Conservation (phyloP, 2,329 filamentous ascomycete genomes). For the Dendrostoma leiphaemia region DNA sequence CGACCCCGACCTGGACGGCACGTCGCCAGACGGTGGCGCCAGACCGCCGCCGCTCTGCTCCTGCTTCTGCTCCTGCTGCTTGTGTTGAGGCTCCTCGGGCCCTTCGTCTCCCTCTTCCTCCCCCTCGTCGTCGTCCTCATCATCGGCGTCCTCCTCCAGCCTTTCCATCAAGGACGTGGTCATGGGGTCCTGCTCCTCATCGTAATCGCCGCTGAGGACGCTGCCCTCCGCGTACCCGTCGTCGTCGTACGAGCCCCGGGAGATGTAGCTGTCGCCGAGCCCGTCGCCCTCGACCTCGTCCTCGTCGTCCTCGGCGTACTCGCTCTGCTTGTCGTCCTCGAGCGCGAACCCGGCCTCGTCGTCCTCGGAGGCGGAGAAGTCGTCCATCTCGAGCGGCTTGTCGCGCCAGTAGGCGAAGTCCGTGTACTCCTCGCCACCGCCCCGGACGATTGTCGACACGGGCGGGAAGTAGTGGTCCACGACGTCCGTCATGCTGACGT, state of each 20-base stretch:
- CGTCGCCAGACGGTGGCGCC: constrained; percentile 12
- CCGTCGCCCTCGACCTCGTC: constrained; percentile 43
- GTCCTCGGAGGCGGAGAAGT: constrained; percentile 72
- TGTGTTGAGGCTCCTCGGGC: no score
- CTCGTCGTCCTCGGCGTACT: constrained; percentile 40
- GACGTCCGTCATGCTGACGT: constrained; percentile 94
- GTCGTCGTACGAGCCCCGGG: constrained; percentile 32
- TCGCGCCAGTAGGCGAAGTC: constrained; percentile 98
- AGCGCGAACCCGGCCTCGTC: constrained; percentile 33
- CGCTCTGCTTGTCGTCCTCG: constrained; percentile 45
- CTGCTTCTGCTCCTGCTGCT: constrained; percentile 21
- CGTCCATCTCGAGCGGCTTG: constrained; percentile 75
- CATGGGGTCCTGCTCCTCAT: constrained; percentile 39
- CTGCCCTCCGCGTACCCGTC: constrained; percentile 36
- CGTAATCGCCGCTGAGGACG: constrained; percentile 40
- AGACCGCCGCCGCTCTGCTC: constrained; percentile 3
- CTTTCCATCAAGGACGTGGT: constrained; percentile 39
- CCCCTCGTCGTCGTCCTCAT: constrained; percentile 35
- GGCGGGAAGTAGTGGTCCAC: constrained; percentile 98
- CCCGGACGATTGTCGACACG: constrained; percentile 79
- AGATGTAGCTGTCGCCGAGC: constrained; percentile 44
- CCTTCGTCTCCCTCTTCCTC: constrained; percentile 38
- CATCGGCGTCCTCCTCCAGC: constrained; percentile 31
- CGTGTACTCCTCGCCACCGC: constrained; percentile 90
- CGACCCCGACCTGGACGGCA: constrained; percentile 5